A percentile compares a stretch with the other conserved stretches of the same genome.
These are phyloP conservation scores for Candida hungchunana DNA, from an alignment of 805 yeast genomes.

Conservation along the genomic window DNA sequence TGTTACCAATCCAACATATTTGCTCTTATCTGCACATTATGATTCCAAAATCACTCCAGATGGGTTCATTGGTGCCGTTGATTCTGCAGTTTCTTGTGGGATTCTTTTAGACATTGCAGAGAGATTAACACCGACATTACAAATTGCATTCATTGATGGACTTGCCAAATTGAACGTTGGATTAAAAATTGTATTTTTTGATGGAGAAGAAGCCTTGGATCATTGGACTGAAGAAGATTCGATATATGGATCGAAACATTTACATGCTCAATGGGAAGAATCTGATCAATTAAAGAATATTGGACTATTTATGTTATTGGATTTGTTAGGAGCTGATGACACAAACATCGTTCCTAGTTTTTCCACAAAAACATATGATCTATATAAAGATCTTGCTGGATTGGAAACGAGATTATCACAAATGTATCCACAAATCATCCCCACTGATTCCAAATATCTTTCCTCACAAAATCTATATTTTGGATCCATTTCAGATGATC, in stretches of 20 bases:
- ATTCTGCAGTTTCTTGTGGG: conserved; percentile 56
- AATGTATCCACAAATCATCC: conserved; percentile 7
- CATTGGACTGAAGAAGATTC: conserved; percentile 51
- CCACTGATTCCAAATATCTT: conserved; percentile 5
- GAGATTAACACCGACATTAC: conserved; percentile 9
- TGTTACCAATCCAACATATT: conserved; percentile 23
- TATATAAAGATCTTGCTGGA: conserved; percentile 33
- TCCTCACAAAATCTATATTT: conserved; percentile 19
- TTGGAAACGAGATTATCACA: conserved; percentile 30
- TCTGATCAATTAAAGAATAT: conserved; percentile 30
- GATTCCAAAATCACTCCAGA: conserved; percentile 42
- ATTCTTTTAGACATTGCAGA: conserved; percentile 43
- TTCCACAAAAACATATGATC: conserved; percentile 35
- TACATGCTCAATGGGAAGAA: conserved; percentile 37
- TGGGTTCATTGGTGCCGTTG: conserved; percentile 58
- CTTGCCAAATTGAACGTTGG: conserved; percentile 29
- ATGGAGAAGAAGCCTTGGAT: conserved; percentile 56
- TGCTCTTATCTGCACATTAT: conserved; percentile 50
- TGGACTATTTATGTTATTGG: conserved; percentile 45
- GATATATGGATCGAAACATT: conserved; percentile 50
- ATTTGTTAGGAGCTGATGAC: conserved; percentile 41
- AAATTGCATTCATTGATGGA: conserved; percentile 13
- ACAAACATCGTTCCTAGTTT: conserved; percentile 35
- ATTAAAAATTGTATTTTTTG: conserved; percentile 48
- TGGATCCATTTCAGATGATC: conserved; percentile 44